phyloP scores from a whole-genome alignment of 768 basidiomycete species.

The Trametopsis cervina region DNA sequence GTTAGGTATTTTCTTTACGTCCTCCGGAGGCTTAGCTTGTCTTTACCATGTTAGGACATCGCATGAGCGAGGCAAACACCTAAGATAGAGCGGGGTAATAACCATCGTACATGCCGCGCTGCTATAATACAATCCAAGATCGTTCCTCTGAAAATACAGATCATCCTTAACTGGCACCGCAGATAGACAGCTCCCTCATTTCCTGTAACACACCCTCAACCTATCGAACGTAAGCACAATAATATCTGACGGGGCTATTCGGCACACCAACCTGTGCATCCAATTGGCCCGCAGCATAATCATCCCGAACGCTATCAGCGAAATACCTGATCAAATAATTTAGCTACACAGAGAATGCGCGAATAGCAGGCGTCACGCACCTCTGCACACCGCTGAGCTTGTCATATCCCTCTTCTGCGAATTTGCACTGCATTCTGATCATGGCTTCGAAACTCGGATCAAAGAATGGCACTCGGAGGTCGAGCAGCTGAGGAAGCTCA shows the following conservation, averaged over 20 bases:
- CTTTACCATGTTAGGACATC: too few species aligned
- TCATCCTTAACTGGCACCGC: constrained; percentile 43
- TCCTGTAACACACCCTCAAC: constrained; percentile 97
- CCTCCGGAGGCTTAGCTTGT: too few species aligned
- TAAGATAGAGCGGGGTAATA: background rate
- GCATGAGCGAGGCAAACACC: too few species aligned
- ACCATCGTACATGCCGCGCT: background rate
- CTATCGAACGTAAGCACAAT: too few species aligned
- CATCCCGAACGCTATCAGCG: constrained; percentile 83
- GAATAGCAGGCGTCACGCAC: constrained; percentile 29
- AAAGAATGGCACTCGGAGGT: constrained; percentile 94
- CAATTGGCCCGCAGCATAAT: constrained; percentile 93
- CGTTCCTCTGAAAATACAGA: background rate
- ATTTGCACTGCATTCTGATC: constrained; percentile 96
- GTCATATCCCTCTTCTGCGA: constrained; percentile 97
- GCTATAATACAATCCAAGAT: background rate
- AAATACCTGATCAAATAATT: constrained; percentile 58
- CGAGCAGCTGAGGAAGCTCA: constrained; percentile 88
- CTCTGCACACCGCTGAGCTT: constrained; percentile 92
- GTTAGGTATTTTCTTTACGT: too few species aligned
- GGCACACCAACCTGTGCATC: constrained; percentile 94
- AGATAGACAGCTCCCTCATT: constrained; percentile 95
- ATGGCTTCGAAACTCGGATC: constrained; percentile 99
- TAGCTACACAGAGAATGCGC: background rate
- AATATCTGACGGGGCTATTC: too few species aligned